Base-by-base conservation (phyloP, 495 filamentous ascomycete species). In the Penicillium ucsense region DNA sequence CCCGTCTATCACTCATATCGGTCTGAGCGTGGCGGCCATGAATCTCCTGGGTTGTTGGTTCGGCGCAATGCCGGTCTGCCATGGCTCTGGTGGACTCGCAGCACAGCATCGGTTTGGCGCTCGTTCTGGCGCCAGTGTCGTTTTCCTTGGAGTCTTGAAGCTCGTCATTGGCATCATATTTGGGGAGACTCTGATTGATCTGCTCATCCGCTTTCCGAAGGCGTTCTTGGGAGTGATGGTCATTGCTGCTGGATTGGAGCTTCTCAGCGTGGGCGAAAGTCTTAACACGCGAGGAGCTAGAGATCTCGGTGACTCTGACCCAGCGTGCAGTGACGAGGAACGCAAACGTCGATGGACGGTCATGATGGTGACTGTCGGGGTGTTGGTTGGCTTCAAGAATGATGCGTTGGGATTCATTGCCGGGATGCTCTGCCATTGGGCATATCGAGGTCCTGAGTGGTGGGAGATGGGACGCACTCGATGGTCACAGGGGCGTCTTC, bases 51-150 rank as follows among this genome's bases (percentile, higher is more conserved):
- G 86, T 5, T 89, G 84, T 64, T 91, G 86, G 84, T 92, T 95
- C 61, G 90, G 89, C 31, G 86, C 83, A 0, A 97, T 97, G 91
- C 91, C 91, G 4, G 85, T 94, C 3, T 97, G 91, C 55, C 91
- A 96, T 59, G 91, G 91, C 12, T 88, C 88, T 8, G 91, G 91
- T 3, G 91, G 91, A 0, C 70, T 96, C 1, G 91, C 91, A 3
- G 91, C 82, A 1, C 90, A 95, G 60, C 85, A 86, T 55, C 80
- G 87, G 3, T 97, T 95, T 52, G 91, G 91, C 3, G 89, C 90
- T 5, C 81, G 90, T 8, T 92, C 86, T 32, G 91, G 91, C 2
- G 77, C 86, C 0, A 86, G 83, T 53, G 76, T 95, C 35, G 80
- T 95, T 38, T 60, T 94, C 39, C 75, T 96, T 1, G 91, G 91